Evolutionary conservation across 73 alveolate species (phyloP), one percentile per base, ranked within the genome.

Genomic region (Breviolum minutum): DNA sequence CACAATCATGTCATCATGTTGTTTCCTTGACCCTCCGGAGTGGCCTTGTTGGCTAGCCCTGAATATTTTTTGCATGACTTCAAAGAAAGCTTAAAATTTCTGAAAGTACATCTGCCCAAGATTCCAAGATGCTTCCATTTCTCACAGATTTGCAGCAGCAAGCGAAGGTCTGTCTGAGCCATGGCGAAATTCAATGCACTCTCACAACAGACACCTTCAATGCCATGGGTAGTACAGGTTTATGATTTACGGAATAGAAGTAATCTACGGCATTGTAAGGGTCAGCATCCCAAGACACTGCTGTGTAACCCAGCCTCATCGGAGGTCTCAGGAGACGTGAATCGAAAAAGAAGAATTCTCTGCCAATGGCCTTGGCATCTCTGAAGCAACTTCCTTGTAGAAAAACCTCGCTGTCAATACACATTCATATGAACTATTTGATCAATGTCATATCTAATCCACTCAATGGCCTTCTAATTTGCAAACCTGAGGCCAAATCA

Each of bases 121-220:
- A 60, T 29, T 64, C 98, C 60, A 13, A 92, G 98, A 22, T 92
- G 86, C 66, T 63, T 48, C 98, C 98, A 92, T 6, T 79, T 92
- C 90, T 92, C 91, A 32, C 98, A 92, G 64, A 92, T 92, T 62
- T 92, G 98, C 81, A 92, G 69, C 79, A 92, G 90, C 66, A 92
- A 63, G 48, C 81, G 79, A 22, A 92, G 90, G 54, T 92, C 98
- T 20, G 84, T 81, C 97, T 91, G 95, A 7, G 3, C 60, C 60
- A 71, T 48, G 71, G 91, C 70, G 29, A 27, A 12, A 24, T n/a
- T 32, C 68, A 27, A 32, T 30, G 29, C 17, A 68, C 77, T 68
- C 77, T 14, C 77, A 68, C 77, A 68, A 68, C 54, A 2, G 54
- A 40, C 54, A 40, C 54, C 3, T 40, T 40, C 54, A 40, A 40